phyloP scores from a whole-genome alignment of 2,329 filamentous ascomycete species.

The Xylaria sp. region DNA sequence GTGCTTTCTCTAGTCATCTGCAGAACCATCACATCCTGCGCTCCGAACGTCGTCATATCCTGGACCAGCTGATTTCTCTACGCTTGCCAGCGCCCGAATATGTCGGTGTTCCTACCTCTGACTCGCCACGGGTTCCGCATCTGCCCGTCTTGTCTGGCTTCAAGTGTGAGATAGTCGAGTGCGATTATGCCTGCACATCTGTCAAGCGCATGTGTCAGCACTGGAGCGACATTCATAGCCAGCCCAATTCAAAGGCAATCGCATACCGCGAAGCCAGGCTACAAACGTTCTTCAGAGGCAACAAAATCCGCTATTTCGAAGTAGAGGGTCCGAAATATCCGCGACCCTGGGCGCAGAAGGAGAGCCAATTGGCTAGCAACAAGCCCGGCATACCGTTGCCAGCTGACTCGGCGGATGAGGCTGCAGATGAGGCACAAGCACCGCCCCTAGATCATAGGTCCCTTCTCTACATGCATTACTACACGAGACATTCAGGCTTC shows the following conservation, averaged over 20 bases:
- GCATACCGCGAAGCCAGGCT: slow-evolving; percentile 29
- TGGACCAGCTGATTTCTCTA: slow-evolving; percentile 23
- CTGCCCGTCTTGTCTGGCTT: slow-evolving; percentile 25
- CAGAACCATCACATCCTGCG: slow-evolving; percentile 33
- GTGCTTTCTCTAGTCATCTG: slow-evolving; percentile 31
- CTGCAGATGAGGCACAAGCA: slow-evolving; percentile 9
- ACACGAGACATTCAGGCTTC: slow-evolving; percentile 21
- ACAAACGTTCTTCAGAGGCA: slow-evolving; percentile 35
- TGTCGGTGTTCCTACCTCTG: slow-evolving; percentile 20
- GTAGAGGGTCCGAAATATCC: slow-evolving; percentile 26
- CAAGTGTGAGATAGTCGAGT: slow-evolving; percentile 21
- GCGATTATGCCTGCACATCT: slow-evolving; percentile 31
- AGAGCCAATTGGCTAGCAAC: slow-evolving; percentile 9
- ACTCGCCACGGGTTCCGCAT: slow-evolving; percentile 19
- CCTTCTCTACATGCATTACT: slow-evolving; percentile 35
- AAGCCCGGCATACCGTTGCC: neutral
- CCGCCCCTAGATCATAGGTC: slow-evolving; percentile 24
- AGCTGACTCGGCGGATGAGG: neutral
- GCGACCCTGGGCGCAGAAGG: slow-evolving; percentile 16
- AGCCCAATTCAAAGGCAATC: slow-evolving; percentile 32
- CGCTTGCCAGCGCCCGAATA: slow-evolving; percentile 13
- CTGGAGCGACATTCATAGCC: slow-evolving; percentile 30
- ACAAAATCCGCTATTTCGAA: slow-evolving; percentile 37
- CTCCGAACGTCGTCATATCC: slow-evolving; percentile 29
- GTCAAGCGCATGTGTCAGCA: slow-evolving; percentile 34